Evolutionary conservation across 2,329 filamentous ascomycete species (phyloP), one percentile per base, ranked within the genome.

Genomic region (Daldinia sp.): DNA sequence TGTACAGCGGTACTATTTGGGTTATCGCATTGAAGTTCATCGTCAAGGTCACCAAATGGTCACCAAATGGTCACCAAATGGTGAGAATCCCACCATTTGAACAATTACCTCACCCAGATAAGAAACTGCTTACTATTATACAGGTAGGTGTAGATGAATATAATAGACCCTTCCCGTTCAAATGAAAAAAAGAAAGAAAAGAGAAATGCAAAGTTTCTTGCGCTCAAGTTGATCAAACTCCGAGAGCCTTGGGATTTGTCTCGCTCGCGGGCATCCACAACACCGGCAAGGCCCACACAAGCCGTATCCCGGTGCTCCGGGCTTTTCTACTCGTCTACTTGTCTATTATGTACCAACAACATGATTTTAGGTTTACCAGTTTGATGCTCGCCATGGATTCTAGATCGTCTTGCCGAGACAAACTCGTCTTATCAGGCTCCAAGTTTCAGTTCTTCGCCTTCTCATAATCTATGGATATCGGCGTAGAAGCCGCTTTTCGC

Each of bases 101-200:
- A 60, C 9, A 65, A 35, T 41, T 18, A 60, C 61, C 62, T 61
- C 55, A 66, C 60, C 59, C 50, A 64, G 30, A 57, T 26, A 41
- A 28, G 35, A 33, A 51, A 56, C 13, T 69, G 69, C 69, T 71
- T 71, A 71, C 69, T 71, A 41, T 71, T 58, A 23, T 35, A 6
- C 10, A 33, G 6, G 7, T 39, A 37, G 15, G 10, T 28, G 39
- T 18, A 33, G 54, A 10, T 46, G 28, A 58, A 12, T 67, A 69
- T 71, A 67, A 67, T 59, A 71, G 55, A 62, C 23, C 13, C 23
- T 44, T 30, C n/a, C 39, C 26, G n/a, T 42, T 42, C 6, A 5
- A 44, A 12, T 46, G 0, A 3, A 28, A 10, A 42, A 23, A 35
- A 37, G 15, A 60, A 48, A 33, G 6, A 46, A 35, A 55, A 23